Evolutionary conservation across 306 rosid species (phyloP).

Genomic region (Cicer cuneatum): DNA sequence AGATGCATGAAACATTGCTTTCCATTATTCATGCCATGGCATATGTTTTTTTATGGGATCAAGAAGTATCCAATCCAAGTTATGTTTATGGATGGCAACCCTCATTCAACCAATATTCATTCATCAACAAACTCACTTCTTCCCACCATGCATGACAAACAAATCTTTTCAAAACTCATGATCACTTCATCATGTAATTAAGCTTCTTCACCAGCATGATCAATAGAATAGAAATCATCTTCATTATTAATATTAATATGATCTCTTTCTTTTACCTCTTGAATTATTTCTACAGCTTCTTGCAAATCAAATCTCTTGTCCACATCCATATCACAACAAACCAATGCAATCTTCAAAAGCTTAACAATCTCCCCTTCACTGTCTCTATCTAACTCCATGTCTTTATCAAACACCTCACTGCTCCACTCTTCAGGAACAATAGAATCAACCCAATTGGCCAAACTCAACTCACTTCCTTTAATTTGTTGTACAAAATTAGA

Average conservation of each 20-base stretch:
- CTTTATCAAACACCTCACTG: conserved; percentile 63
- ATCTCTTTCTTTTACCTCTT: conserved; percentile 59
- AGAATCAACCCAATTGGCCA: conserved; percentile 64
- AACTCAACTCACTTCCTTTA: conserved; percentile 58
- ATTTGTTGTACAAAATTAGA: conserved; percentile 58
- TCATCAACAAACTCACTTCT: conserved; percentile 33
- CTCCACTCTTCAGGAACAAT: conserved; percentile 56
- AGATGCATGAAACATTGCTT: too few relatives aligned
- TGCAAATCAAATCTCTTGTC: conserved; percentile 73
- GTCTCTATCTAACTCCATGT: conserved; percentile 42
- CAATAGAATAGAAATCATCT: conserved; percentile 23
- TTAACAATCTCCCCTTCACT: conserved; percentile 57
- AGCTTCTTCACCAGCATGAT: conserved; percentile 36
- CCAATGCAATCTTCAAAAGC: conserved; percentile 73
- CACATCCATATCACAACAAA: conserved; percentile 69
- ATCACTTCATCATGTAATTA: conserved; percentile 19
- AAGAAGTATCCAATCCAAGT: too few relatives aligned
- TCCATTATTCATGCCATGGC: too few relatives aligned
- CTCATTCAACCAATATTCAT: too few relatives aligned
- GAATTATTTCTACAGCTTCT: conserved; percentile 65
- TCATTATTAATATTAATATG: background rate
- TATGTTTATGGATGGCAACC: too few relatives aligned
- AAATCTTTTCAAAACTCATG: conserved; percentile 41
- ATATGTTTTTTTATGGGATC: too few relatives aligned
- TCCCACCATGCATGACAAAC: conserved; percentile 14